Conservation (phyloP, 176 grass and related monocot species). For the Guadua angustifolia region DNA sequence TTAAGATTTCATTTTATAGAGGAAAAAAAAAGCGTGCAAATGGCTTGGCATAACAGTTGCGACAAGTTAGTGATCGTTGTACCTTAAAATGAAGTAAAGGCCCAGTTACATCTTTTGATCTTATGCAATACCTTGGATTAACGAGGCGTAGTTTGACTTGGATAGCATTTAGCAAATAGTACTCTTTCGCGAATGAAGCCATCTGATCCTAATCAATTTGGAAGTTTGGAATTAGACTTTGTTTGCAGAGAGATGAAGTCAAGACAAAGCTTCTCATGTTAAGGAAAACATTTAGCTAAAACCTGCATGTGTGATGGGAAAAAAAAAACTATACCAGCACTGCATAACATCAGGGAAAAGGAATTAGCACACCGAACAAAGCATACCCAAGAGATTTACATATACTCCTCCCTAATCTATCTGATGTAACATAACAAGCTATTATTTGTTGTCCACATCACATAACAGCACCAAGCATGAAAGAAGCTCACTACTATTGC, state of each 20-base stretch:
- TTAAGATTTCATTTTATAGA: no score
- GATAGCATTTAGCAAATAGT: background rate
- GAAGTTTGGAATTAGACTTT: no score
- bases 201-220: background rate
- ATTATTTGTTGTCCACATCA: conserved; percentile 64
- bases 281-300: no score
- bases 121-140: background rate
- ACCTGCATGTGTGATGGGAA: no score
- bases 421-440: conserved; percentile 49
- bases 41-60: background rate
- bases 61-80: background rate
- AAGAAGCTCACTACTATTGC: conserved; percentile 50
- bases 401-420: conserved; percentile 13
- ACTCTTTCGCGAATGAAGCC: background rate
- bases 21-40: no score
- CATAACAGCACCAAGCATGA: conserved; percentile 56
- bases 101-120: background rate
- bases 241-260: no score
- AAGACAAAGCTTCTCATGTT: no score
- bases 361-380: no score
- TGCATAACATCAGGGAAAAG: no score
- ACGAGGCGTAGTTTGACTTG: background rate
- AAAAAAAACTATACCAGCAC: no score
- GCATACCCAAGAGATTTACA: no score
- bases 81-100: background rate